Conservation (phyloP, 2,329 filamentous ascomycete genomes). For the Monosporascus sp. region DNA sequence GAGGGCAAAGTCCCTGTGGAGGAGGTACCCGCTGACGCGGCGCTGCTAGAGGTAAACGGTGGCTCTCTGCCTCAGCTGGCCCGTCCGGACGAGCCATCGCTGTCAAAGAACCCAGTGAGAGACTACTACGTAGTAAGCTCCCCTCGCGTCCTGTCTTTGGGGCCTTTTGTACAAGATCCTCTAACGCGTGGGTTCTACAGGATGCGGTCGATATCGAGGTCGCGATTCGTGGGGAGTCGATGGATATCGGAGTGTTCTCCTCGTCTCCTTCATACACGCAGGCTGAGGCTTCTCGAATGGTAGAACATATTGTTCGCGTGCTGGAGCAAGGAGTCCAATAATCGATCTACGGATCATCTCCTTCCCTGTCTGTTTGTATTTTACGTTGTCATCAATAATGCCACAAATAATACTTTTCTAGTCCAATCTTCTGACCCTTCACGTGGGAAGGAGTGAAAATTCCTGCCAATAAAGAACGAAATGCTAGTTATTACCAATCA, state of each 20-base stretch:
- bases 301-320: constrained; percentile 12
- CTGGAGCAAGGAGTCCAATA: constrained; percentile 5
- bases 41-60: neutral
- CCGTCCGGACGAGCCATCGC: constrained; percentile 5
- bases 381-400: too few species aligned
- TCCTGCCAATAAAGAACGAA: too few species aligned
- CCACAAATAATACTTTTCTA: too few species aligned
- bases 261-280: constrained; percentile 11
- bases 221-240: constrained; percentile 13
- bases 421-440: too few species aligned
- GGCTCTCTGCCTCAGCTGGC: constrained; percentile 3
- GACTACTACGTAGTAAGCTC: constrained; percentile 15
- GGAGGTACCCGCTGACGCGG: neutral
- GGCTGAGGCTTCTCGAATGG: constrained; percentile 11
- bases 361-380: too few species aligned
- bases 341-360: neutral
- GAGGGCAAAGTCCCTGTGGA: neutral
- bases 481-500: too few species aligned
- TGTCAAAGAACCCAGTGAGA: constrained; percentile 14
- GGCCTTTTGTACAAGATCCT: neutral
- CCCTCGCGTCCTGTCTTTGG: neutral
- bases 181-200: constrained; percentile 11
- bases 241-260: constrained; percentile 26
- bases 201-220: constrained; percentile 25
- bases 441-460: too few species aligned